Conservation (phyloP, 2,329 filamentous ascomycete species). For the Bimuria novae-zelandiae region DNA sequence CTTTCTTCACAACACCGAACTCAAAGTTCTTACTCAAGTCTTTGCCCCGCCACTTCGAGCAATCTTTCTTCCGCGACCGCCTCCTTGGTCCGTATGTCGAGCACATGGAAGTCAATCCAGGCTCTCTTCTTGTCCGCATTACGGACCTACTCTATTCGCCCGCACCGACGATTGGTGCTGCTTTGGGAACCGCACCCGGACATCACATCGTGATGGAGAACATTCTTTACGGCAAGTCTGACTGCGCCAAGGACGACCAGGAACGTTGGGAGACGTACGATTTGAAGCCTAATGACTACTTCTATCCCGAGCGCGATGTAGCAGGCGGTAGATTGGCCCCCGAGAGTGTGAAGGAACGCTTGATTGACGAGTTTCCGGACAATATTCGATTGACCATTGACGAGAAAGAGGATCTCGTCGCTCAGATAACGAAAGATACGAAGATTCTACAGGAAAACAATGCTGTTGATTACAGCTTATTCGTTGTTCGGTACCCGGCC, state of each 20-base stretch:
- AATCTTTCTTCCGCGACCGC: constrained; percentile 70
- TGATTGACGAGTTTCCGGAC: constrained; percentile 70
- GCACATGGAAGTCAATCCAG: constrained; percentile 64
- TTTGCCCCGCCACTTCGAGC: constrained; percentile 70
- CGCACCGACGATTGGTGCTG: constrained; percentile 61
- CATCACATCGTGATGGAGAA: constrained; percentile 83
- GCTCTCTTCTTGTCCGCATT: constrained; percentile 70
- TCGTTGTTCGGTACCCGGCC: constrained; percentile 64
- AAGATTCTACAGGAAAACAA: constrained; percentile 65
- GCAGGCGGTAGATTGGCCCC: constrained; percentile 66
- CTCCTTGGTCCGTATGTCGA: constrained; percentile 67
- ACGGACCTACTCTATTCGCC: constrained; percentile 68
- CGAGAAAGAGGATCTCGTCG: constrained; percentile 61
- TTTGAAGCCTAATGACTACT: constrained; percentile 74
- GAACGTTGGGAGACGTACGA: constrained; percentile 72
- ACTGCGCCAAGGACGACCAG: constrained; percentile 46
- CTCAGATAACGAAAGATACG: constrained; percentile 65
- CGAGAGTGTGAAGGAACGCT: constrained; percentile 66
- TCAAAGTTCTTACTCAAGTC: constrained; percentile 73
- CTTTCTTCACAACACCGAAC: constrained; percentile 71
- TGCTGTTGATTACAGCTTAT: constrained; percentile 76
- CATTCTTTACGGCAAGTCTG: constrained; percentile 63
- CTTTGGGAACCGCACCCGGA: constrained; percentile 65
- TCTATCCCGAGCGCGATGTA: constrained; percentile 75
- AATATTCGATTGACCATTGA: constrained; percentile 62